Conservation (phyloP, 768 basidiomycete species). For the Pholiota molesta region DNA sequence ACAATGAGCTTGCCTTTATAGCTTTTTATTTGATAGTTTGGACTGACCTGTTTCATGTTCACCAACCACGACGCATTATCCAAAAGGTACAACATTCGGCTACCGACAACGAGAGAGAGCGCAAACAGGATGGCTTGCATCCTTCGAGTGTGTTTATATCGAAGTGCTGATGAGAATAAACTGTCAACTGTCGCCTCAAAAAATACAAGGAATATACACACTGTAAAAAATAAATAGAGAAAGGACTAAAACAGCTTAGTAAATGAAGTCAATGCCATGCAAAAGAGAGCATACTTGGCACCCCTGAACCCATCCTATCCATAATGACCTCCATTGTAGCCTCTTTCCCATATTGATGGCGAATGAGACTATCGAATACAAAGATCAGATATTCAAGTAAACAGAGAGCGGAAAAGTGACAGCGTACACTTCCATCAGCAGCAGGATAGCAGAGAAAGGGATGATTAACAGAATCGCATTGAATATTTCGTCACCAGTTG, state of each 20-base stretch:
- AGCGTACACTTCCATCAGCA: slow-evolving; percentile 86
- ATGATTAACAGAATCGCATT: slow-evolving; percentile 65
- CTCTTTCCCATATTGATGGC: slow-evolving; percentile 75
- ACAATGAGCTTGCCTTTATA: not conserved
- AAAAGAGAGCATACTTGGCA: slow-evolving; percentile 65
- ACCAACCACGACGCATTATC: slow-evolving; percentile 70
- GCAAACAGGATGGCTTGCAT: slow-evolving; percentile 63
- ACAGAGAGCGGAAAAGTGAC: not conserved
- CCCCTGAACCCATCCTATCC: slow-evolving; percentile 62
- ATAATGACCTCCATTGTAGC: slow-evolving; percentile 48
- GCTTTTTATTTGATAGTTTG: too few relatives aligned
- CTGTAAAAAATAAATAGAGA: slow-evolving; percentile 78
- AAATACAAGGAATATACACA: slow-evolving; percentile 33
- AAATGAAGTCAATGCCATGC: not conserved
- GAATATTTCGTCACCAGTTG: slow-evolving; percentile 70
- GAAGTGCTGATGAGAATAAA: slow-evolving; percentile 46
- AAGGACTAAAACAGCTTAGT: slow-evolving; percentile 50
- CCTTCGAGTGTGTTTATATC: slow-evolving; percentile 58
- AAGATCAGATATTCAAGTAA: slow-evolving; percentile 5
- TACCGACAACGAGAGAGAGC: slow-evolving; percentile 58
- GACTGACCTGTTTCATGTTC: slow-evolving; percentile 72
- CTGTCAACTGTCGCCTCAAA: not conserved
- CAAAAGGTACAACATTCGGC: slow-evolving; percentile 71
- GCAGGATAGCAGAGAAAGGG: slow-evolving; percentile 72
- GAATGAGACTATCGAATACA: slow-evolving; percentile 59